These are phyloP conservation scores for Fomes fomentarius DNA, from an alignment of 1,284 basidiomycete species.

Conservation along the genomic window DNA sequence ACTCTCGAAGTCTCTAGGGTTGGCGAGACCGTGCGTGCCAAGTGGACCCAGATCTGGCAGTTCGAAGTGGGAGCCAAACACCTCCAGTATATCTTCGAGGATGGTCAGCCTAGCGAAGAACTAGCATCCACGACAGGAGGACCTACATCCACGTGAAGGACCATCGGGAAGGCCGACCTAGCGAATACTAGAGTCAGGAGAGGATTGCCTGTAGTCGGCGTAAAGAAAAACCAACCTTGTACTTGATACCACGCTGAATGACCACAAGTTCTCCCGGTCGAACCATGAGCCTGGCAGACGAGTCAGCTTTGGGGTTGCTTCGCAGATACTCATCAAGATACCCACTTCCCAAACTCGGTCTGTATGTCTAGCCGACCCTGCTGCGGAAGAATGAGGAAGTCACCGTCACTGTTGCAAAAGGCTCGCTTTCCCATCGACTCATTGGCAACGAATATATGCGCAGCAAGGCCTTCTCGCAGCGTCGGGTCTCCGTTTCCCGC, in stretches of 20 bases:
- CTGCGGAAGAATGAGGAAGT: constrained; percentile 70
- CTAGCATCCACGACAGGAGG: no score
- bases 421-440: constrained; percentile 66
- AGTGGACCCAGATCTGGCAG: constrained; percentile 71
- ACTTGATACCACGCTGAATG: constrained; percentile 68
- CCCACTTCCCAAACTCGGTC: constrained; percentile 70
- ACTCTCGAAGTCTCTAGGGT: constrained; percentile 64
- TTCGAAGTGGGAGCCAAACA: constrained; percentile 65
- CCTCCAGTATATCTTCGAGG: constrained; percentile 44
- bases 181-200: neutral
- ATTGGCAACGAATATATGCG: constrained; percentile 67
- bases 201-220: neutral
- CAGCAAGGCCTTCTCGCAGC: constrained; percentile 59
- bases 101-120: neutral
- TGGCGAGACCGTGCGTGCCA: constrained; percentile 65
- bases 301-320: neutral
- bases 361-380: constrained; percentile 68
- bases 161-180: constrained; percentile 58
- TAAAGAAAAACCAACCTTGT: constrained; percentile 46
- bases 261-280: constrained; percentile 65
- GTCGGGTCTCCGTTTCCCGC: constrained; percentile 69
- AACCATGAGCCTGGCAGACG: constrained; percentile 49
- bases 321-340: neutral
- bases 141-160: constrained; percentile 52
- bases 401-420: constrained; percentile 71